Base-by-base conservation (phyloP, 306 rosid genomes). In the Trichosanthes truncata region DNA sequence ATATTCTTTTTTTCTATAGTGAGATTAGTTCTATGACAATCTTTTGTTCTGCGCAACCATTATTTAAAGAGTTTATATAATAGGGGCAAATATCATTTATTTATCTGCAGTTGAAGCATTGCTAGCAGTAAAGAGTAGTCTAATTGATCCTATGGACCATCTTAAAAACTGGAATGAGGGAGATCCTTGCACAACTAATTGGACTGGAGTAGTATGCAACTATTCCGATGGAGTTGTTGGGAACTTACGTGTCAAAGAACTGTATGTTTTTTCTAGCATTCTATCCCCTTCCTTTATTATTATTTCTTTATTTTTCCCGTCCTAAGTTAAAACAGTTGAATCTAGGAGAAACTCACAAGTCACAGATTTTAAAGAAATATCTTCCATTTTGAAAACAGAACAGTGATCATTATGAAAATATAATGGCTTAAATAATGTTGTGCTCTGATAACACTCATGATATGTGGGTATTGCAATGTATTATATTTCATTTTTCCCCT, bases 131-230 rank as follows among this genome's bases (percentile, higher is more conserved):
- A 89, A 84, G 88, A 80, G 69, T 66, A 89, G 89, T 75, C 88
- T 93, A 84, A 60, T 81, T 83, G 98, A 93, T 89, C 83, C 93
- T 14, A 12, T 4, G 59, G 36, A 72, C 35, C 56, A 83, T 53
- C 90, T 93, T 20, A 77, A 35, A 76, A 84, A 73, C 69, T 93
- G 98, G 98, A 83, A 78, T 35, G 23, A 79, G 51, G 90, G 93
- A 49, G 96, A 93, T 79, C 98, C 98, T 8, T 93, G 98, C 80
- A n/a, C 78, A 53, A 33, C 77, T 43, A 81, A 89, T 55, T 93
- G 98, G 98, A 93, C 87, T 3, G 97, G 91, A 38, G 87, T 93
- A 80, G 79, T 80, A 63, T 93, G 98, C 79, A 79, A 46, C 13
- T 51, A 35, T 67, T 49, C 15, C 48, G 74, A 29, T 35, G 85